A percentile compares a stretch with the other conserved stretches of the same genome.
Conservation (phyloP, 352 stramenopile species). For the Globisporangium solare region DNA sequence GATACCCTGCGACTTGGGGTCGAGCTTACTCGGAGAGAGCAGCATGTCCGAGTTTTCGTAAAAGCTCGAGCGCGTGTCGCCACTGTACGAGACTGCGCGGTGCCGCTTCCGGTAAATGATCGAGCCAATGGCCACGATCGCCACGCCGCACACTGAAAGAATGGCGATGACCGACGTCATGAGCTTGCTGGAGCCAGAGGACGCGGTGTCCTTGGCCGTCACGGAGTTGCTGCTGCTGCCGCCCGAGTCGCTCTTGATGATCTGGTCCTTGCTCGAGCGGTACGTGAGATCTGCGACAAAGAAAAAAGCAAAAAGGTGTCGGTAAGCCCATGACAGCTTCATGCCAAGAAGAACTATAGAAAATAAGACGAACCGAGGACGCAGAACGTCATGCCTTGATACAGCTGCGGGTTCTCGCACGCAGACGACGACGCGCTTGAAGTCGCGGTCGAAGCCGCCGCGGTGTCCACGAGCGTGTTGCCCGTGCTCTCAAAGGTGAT, state of each 20-base stretch:
- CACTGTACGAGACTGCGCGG: conserved; percentile 4
- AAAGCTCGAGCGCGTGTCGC: conserved; percentile 15
- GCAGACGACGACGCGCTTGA: not conserved
- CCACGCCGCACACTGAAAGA: conserved; percentile 9
- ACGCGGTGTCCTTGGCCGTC: not conserved
- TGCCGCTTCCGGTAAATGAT: conserved; percentile 8
- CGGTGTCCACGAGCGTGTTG: conserved; percentile 11
- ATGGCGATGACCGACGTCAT: conserved; percentile 10
- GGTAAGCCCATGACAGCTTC: not conserved
- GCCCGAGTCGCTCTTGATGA: not conserved
- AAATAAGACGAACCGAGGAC: conserved; percentile 13
- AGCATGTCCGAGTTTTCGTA: conserved; percentile 18
- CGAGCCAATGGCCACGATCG: conserved; percentile 10
- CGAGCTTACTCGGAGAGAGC: conserved; percentile 15
- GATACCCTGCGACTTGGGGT: conserved; percentile 4
- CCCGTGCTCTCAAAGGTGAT: conserved; percentile 15
- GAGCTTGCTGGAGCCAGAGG: conserved; percentile 13
- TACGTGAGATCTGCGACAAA: conserved; percentile 7
- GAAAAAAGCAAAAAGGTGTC: not conserved
- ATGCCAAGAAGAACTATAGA: not conserved
- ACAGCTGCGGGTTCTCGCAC: conserved; percentile 3
- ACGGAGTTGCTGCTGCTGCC: not conserved
- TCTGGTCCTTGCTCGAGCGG: not conserved
- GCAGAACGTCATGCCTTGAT: conserved; percentile 17
- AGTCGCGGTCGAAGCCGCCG: not conserved